Percentiles rank a stretch among this genome's conserved stretches.
These are phyloP conservation scores for Malus hybrid DNA, from an alignment of 331 rosid species.

Conservation along the genomic window DNA sequence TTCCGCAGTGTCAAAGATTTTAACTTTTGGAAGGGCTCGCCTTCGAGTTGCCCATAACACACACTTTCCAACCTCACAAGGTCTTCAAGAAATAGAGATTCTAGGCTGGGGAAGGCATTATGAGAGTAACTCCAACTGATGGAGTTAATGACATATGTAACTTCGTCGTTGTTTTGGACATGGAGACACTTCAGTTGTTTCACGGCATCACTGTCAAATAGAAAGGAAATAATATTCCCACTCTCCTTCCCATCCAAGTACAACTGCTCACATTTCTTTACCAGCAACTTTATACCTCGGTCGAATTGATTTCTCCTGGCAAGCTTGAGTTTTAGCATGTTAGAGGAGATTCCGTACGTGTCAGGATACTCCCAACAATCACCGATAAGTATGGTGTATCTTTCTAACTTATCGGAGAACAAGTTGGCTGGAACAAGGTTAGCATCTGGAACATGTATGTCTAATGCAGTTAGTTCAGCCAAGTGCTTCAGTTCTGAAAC, in stretches of 20 bases:
- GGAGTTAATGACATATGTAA: neutral
- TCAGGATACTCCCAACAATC: neutral
- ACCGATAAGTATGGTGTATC: neutral
- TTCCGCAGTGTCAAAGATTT: too few relatives aligned
- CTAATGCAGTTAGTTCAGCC: neutral
- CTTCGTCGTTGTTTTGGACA: neutral
- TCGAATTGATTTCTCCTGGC: neutral
- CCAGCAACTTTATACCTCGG: neutral
- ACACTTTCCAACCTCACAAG: neutral
- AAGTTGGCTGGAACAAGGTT: neutral
- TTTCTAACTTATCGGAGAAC: neutral
- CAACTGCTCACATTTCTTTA: neutral
- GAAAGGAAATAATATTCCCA: neutral
- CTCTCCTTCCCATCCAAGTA: neutral
- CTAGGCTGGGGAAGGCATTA: neutral
- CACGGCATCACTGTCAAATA: neutral
- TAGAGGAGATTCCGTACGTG: fast-evolving
- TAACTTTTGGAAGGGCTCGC: neutral
- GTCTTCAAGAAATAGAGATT: neutral
- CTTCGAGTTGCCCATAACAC: neutral
- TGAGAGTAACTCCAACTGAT: neutral
- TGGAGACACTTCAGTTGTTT: neutral
- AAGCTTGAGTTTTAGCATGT: neutral
- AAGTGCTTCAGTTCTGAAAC: neutral
- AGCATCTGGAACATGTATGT: neutral